These are phyloP conservation scores for Ceratocystis albifundus DNA, from an alignment of 2,329 filamentous ascomycete genomes.

Conservation along the genomic window DNA sequence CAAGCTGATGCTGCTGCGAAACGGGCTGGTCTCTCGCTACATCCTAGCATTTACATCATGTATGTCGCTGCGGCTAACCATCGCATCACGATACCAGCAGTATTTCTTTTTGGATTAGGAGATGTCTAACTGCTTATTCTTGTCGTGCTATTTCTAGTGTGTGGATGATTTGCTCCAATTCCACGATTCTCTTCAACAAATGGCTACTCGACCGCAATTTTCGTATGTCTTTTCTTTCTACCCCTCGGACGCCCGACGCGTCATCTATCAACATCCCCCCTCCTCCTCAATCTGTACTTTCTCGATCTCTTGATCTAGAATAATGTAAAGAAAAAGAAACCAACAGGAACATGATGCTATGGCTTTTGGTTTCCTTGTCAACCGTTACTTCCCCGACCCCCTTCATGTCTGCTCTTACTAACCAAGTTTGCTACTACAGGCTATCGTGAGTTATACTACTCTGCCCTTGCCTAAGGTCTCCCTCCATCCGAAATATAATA, in stretches of 20 bases:
- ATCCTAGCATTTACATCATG: slow-evolving; percentile 30
- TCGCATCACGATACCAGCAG: neutral
- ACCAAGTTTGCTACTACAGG: neutral
- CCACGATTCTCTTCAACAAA: slow-evolving; percentile 87
- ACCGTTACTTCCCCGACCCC: neutral
- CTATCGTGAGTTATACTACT: slow-evolving; percentile 3
- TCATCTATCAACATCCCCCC: neutral
- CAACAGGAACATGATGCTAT: neutral
- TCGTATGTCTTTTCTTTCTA: slow-evolving; percentile 31
- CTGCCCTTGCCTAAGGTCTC: neutral
- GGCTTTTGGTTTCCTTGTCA: neutral
- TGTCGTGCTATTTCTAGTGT: slow-evolving; percentile 32
- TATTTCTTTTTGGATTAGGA: neutral
- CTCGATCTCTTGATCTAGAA: neutral
- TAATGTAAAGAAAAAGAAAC: too few relatives aligned
- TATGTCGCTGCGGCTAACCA: slow-evolving; percentile 25
- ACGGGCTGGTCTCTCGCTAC: slow-evolving; percentile 24
- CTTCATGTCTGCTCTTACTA: neutral
- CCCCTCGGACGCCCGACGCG: neutral
- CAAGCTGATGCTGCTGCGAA: slow-evolving; percentile 18
- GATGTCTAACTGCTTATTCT: neutral
- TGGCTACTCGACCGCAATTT: slow-evolving; percentile 62
- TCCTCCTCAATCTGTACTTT: neutral
- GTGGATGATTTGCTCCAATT: slow-evolving; percentile 78
- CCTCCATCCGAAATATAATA: neutral